Base-by-base conservation (phyloP, 306 rosid species). In the Myrica gale region DNA sequence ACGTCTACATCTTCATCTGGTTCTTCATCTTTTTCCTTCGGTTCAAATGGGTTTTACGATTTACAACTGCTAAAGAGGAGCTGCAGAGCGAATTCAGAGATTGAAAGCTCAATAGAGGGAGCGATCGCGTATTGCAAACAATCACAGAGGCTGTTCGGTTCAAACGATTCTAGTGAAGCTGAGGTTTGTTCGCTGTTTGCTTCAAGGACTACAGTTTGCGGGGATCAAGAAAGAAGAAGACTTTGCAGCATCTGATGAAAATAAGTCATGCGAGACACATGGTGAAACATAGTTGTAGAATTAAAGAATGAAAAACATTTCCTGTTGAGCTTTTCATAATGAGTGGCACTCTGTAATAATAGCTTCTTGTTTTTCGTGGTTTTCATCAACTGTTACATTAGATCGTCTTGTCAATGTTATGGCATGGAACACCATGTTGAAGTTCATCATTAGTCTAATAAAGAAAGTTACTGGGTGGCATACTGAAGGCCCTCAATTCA, bases 71-170 rank as follows among this genome's bases (percentile, higher is more conserved):
- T 92, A 57, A 92, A 87, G 87, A 88, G 97, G 72, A 90, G 93
- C 51, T 83, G 80, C 76, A 92, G 93, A 75, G 90, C 92, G 19
- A 87, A 81, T 78, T 89, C 82, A 55, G 99, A 95, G 68, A 67
- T 79, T 21, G 98, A 95, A 77, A 51, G 79, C 82, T 92, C 97
- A 67, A 75, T 95, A 76, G 92, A 95, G 74, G 99, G 93, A 73
- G 99, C 99, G 51, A 95, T 95, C 74, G 99, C 99, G 51, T 92
- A 95, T 76, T 95, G 99, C 73, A 95, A 92, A 76, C 85, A 80
- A 85, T 92, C 96, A 57, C 96, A 89, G 55, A 82, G 70, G 37
- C 52, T 80, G 7, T 63, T 47, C 52, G 23, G 75, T 82, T 67
- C 89, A 39, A 83, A 51, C 57, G 74, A 21, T 54, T 19, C 23